Base-by-base conservation (phyloP, 352 stramenopile genomes). In the Pythium myriotylum region DNA sequence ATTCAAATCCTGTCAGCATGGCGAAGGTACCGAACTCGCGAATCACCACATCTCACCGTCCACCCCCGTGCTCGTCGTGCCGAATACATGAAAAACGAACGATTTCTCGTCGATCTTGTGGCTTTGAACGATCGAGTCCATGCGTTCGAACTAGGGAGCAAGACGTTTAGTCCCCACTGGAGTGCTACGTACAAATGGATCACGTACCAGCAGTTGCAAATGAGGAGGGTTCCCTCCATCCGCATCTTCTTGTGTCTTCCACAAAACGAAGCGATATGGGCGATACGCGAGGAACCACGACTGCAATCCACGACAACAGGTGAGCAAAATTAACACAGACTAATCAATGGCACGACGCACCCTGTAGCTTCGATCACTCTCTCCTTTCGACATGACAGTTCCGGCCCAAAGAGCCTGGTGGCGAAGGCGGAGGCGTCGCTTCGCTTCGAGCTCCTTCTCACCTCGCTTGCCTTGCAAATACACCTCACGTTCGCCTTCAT, bases 231-330 rank as follows among this genome's bases (percentile, higher is more conserved):
- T 65, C 2, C 81, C 80, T 16, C 67, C 67, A 35, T 92, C 81
- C 14, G 82, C 79, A 60, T 95, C 86, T 60, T 95, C 86, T 10
- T 70, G 72, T 14, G 59, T 79, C 63, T 91, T 95, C 86, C 86
- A 95, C 24, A 95, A 52, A 24, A 93, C 65, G 58, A 95, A 93
- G 10, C 86, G 84, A 61, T 74, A 92, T 5, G 81, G 57, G 19
- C 82, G 86, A 66, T 91, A 93, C 22, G 72, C 77, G 41, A 70
- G 22, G 33, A 61, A 73, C 41, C 35, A 71, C 53, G 54, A 65
- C 41, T 67, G n/a, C 20, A 39, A 23, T 29, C 32, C 37, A 59
- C 14, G 39, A 37, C 3, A 39, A 27, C 17, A 22, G 16, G 22
- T 67, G 16, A 62, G 43, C 14, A 53, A 47, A 37, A 6, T 4